Base-by-base conservation (phyloP, 495 filamentous ascomycete genomes). In the Pyronema domesticum region DNA sequence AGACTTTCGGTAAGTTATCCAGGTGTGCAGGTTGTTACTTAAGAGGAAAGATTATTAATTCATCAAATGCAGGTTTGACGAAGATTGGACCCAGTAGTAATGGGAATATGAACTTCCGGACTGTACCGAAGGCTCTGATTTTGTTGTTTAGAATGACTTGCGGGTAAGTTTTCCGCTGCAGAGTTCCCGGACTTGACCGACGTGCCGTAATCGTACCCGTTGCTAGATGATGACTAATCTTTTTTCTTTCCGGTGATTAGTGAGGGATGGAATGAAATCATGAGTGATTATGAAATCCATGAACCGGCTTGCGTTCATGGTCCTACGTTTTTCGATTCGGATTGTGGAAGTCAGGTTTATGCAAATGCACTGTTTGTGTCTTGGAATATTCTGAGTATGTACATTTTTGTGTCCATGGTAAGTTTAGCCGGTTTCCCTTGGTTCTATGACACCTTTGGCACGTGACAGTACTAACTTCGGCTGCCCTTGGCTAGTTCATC, bases 351-450 rank as follows among this genome's bases (percentile, higher is more conserved):
- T 67, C 75, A 76, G 19, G 75, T 78, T 43, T 96, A 91, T 85
- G 88, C 91, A 13, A 76, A 85, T 36, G 75, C 76, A 44, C 72
- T 99, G 35, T 96, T 99, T 72, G 86, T 95, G 55, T 76, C 83
- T 9, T 99, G 91, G 91, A 99, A 99, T 71, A 86, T 99, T 61
- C 76, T 96, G 66, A 95, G 89, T 82, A 96, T 99, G 91, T 99
- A 96, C 69, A 91, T 99, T 68, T 99, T 99, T 61, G 89, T 96
- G 61, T 94, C 85, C 65, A 74, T 99, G 69, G 63, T 65, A 60
- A 7, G 62, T 55, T 30, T 30, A 19, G 3, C 8, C 3, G 37
- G 18, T 37, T 5, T 43, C 6, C 34, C 9, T 51, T 37, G 7
- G 48, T 11, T 51, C 8, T 19, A 19, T 15, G 1, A 11, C 19